Conservation (phyloP, 257 asterid genomes). For the Euphrasia confusa region DNA sequence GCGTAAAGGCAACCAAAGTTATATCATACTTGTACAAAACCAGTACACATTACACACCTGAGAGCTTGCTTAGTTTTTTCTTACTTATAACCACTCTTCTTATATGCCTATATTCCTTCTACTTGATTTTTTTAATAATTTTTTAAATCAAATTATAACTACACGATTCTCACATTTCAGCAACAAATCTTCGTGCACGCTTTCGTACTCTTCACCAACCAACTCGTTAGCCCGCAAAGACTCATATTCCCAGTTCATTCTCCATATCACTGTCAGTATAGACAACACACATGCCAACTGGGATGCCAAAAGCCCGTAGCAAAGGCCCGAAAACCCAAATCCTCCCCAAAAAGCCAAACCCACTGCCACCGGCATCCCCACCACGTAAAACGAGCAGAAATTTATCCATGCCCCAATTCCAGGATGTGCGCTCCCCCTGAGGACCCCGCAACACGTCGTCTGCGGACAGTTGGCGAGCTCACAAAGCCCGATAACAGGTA, state of each 20-base stretch:
- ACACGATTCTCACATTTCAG: slow-evolving; percentile 47
- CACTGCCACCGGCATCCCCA: slow-evolving; percentile 87
- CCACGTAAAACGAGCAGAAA: slow-evolving; percentile 73
- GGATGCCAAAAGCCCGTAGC: slow-evolving; percentile 90
- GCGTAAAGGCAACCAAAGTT: slow-evolving; percentile 16
- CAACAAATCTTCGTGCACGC: slow-evolving; percentile 36
- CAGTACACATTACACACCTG: slow-evolving; percentile 20
- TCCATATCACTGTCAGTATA: slow-evolving; percentile 52
- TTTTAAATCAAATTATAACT: slow-evolving; percentile 23
- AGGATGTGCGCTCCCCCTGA: slow-evolving; percentile 86
- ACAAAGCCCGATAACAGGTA: slow-evolving; percentile 87
- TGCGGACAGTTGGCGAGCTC: slow-evolving; percentile 96
- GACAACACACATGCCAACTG: slow-evolving; percentile 71
- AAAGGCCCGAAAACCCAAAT: slow-evolving; percentile 73
- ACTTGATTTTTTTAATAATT: not conserved
- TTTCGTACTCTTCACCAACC: slow-evolving; percentile 50
- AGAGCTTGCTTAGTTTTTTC: slow-evolving; percentile 13
- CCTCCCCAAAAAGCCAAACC: slow-evolving; percentile 61
- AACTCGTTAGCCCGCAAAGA: slow-evolving; percentile 62
- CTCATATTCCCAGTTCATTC: slow-evolving; percentile 76
- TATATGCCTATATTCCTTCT: not conserved
- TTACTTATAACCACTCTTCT: not conserved
- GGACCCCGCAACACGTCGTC: slow-evolving; percentile 87
- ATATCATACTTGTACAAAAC: slow-evolving; percentile 1
- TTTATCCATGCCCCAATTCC: slow-evolving; percentile 71